phyloP scores from a whole-genome alignment of 371 early-diverging fungal genomes.

The Rhizopus stolonifer region DNA sequence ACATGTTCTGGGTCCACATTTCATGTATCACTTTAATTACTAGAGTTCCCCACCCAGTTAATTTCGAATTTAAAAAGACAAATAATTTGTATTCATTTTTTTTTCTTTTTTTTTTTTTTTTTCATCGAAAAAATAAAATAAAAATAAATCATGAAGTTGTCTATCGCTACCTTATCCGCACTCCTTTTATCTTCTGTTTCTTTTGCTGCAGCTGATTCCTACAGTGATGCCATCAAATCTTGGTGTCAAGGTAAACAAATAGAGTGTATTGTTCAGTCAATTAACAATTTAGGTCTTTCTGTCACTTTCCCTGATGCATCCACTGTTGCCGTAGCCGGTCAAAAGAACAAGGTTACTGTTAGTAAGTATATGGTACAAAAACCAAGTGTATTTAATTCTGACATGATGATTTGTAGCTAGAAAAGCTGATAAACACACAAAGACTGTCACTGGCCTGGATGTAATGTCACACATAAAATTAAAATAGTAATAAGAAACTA shows the following conservation, averaged over 20 bases:
- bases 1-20: neutral
- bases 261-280: neutral
- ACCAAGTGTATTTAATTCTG: too few relatives aligned
- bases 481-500: neutral
- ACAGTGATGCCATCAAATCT: constrained; percentile 43
- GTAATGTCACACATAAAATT: constrained; percentile 28
- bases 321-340: constrained; percentile 34
- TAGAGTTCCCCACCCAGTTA: neutral
- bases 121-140: neutral
- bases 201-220: constrained; percentile 38
- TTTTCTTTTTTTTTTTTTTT: constrained; percentile 1
- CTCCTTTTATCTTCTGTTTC: constrained; percentile 31
- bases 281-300: constrained; percentile 17
- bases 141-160: constrained; percentile 41
- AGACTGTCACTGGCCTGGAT: constrained; percentile 47
- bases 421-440: constrained; percentile 29
- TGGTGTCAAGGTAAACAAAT: constrained; percentile 40
- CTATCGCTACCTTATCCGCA: constrained; percentile 44
- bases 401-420: constrained; percentile 21
- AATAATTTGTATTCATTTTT: neutral
- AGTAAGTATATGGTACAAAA: constrained; percentile 11
- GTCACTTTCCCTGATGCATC: constrained; percentile 23
- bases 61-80: neutral
- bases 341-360: constrained; percentile 31
- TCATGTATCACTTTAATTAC: neutral